Base-by-base conservation (phyloP, 1,284 basidiomycete species). In the Marasmius oreades region DNA sequence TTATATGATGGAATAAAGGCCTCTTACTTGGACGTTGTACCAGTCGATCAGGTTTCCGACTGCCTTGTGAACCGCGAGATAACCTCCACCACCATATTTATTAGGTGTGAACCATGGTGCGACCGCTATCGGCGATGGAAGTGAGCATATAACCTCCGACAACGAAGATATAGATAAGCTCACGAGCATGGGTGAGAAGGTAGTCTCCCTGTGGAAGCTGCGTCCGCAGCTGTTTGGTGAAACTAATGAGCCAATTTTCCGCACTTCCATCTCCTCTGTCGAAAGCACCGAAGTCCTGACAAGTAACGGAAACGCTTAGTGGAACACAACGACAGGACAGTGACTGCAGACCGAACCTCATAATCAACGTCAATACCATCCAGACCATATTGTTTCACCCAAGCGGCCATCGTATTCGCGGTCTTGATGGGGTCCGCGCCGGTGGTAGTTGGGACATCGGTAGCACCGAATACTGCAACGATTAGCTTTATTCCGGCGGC, bases 41-140 rank as follows among this genome's bases (percentile, higher is more conserved):
- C 79, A 84, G 61, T 84, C 82, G 46, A 84, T 84, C 58, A 80
- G 62, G 61, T 65, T 73, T 10, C 86, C 86, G 24, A 88, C 85
- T 6, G 70, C 64, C 48, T 70, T 56, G 66, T 88, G 70, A 22
- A 85, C 79, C 50, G 71, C 77, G 28, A 86, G 73, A 65, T 88
- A 88, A 8, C 79, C 85, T 55, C 85, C 85, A 14, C 78, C 81
- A 23, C 74, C 70, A 71, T 76, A 84, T 45, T 62, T 67, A 48
- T 61, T 72, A 6, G 79, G 76, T 20, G 78, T 73, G 70, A 84
- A 84, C 79, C 79, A 18, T 42, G 16, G 20, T 79, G 24, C 37
- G 18, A 39, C 7, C 46, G 51, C 47, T 23, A 43, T 33, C 26
- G 33, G 47, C 55, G 37, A 31, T 10, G 28, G 28, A 10, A 31